These are phyloP conservation scores for Cladophialophora carrionii DNA, from an alignment of 2,329 filamentous ascomycete genomes.

Conservation along the genomic window DNA sequence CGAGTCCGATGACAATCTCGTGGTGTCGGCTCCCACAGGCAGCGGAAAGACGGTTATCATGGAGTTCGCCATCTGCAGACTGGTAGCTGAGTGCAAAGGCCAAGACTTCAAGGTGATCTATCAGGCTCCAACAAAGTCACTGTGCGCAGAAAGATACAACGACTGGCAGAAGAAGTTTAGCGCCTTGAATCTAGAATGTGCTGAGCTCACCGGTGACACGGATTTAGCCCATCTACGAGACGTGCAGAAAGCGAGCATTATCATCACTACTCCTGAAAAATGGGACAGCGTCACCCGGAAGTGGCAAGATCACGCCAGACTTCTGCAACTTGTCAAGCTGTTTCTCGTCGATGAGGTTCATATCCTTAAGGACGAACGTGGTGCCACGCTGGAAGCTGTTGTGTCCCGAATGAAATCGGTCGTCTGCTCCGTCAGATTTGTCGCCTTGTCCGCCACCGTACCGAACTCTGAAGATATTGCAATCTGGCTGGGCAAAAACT, in stretches of 20 bases:
- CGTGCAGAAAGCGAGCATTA: conserved; percentile 76
- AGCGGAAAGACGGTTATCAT: conserved; percentile 83
- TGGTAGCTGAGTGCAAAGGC: conserved; percentile 60
- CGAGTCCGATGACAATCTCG: conserved; percentile 71
- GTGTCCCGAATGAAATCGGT: conserved; percentile 87
- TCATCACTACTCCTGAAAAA: conserved; percentile 86
- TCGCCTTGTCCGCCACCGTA: conserved; percentile 81
- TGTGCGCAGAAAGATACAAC: conserved; percentile 74
- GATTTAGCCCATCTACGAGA: conserved; percentile 66
- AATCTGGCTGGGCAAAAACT: conserved; percentile 72
- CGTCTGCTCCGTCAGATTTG: conserved; percentile 72
- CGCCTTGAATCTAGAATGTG: conserved; percentile 67
- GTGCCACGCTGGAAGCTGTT: conserved; percentile 79
- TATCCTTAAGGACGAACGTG: conserved; percentile 77
- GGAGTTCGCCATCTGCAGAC: conserved; percentile 77
- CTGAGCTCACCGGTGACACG: conserved; percentile 82
- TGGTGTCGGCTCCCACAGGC: conserved; percentile 79
- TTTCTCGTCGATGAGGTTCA: conserved; percentile 89
- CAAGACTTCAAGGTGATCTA: conserved; percentile 80
- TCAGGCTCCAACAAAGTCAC: conserved; percentile 79
- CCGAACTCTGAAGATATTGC: conserved; percentile 82
- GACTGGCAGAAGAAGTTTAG: conserved; percentile 80
- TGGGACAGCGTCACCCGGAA: conserved; percentile 89
- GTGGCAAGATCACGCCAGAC: conserved; percentile 76
- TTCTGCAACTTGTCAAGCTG: conserved; percentile 75